Percentiles rank a stretch among this genome's conserved stretches.
Conservation (phyloP, 208 protist genomes). For the Crithidia brevicula region DNA sequence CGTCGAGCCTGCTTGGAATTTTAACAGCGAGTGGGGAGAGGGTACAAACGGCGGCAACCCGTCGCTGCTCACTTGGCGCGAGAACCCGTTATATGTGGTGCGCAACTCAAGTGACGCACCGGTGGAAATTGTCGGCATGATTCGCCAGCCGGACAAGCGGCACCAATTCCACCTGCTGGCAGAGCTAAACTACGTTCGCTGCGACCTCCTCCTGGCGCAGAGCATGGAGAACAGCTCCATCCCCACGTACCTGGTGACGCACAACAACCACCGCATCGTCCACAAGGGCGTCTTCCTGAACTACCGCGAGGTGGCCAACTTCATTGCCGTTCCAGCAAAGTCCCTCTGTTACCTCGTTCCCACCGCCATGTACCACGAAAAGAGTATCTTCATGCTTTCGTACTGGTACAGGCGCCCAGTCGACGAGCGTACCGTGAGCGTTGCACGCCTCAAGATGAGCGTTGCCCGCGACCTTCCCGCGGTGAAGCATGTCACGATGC, state of each 20-base stretch:
- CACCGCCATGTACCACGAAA: slow-evolving; percentile 72
- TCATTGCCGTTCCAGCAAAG: slow-evolving; percentile 48
- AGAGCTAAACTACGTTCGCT: slow-evolving; percentile 68
- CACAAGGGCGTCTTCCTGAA: slow-evolving; percentile 72
- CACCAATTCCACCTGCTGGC: slow-evolving; percentile 64
- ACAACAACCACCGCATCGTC: slow-evolving; percentile 76
- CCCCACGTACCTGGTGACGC: slow-evolving; percentile 77
- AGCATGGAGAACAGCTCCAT: slow-evolving; percentile 38
- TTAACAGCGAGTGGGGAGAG: slow-evolving; percentile 78
- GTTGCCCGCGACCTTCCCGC: slow-evolving; percentile 66
- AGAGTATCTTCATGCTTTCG: slow-evolving; percentile 72
- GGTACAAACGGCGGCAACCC: slow-evolving; percentile 75
- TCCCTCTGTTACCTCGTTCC: slow-evolving; percentile 80
- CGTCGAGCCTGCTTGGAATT: slow-evolving; percentile 50
- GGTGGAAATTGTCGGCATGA: slow-evolving; percentile 65
- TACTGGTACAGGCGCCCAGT: slow-evolving; percentile 59
- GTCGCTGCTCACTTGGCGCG: slow-evolving; percentile 62
- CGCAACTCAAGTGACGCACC: slow-evolving; percentile 42
- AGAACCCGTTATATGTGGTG: slow-evolving; percentile 76
- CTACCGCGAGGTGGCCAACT: slow-evolving; percentile 64
- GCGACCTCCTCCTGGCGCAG: slow-evolving; percentile 61
- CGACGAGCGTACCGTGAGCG: slow-evolving; percentile 38
- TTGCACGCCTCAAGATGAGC: slow-evolving; percentile 46
- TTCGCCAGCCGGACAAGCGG: slow-evolving; percentile 76
- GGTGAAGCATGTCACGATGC: slow-evolving; percentile 63